Base-by-base conservation (phyloP, 805 yeast genomes). In the Metschnikowia orientalis region DNA sequence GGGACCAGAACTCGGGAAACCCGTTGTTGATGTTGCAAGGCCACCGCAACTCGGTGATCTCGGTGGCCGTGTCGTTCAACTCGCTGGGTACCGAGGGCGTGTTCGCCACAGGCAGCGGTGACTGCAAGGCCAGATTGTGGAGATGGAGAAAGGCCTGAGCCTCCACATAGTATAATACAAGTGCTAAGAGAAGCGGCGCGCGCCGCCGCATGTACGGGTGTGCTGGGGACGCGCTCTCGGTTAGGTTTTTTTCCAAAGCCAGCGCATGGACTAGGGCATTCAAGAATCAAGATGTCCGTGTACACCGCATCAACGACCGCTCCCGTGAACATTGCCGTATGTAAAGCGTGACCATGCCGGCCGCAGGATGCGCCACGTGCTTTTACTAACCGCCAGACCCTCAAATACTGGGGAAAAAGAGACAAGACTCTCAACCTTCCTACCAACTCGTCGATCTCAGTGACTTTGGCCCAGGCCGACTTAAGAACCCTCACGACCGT, bases 381-480 rank as follows among this genome's bases (percentile, higher is more conserved):
- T 7, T 9, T 6, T 30, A 45, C 47, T 29, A 25, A 39, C 40
- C 14, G 8, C 18, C 42, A 79, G 79, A 92, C 97, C 23, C 72
- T 92, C 45, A 92, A 92, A 64, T 92, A 92, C 68, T 92, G 99
- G 99, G 99, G 99, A 30, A 92, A 92, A 63, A 77, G 98, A 54
- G 97, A 92, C 61, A 80, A 78, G 42, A 67, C 70, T 29, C 75
- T 92, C 52, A 92, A 92, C 55, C 69, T 92, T 33, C 99, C 99
- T 30, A 92, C 99, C 34, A 92, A 92, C 67, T 84, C 95, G 8
- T 88, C 97, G 18, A 88, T 92, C 47, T 86, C 96, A 14, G 96
- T 92, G 30, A 92, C 99, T 7, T 70, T 92, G 42, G 76, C 94
- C 4, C 97, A 90, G 61, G 77, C 81, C 39, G 97, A 92, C 58